A percentile compares a stretch with the other conserved stretches of the same genome.
phyloP scores from a whole-genome alignment of 2,329 filamentous ascomycete genomes.

The Dissoconium aciculare region DNA sequence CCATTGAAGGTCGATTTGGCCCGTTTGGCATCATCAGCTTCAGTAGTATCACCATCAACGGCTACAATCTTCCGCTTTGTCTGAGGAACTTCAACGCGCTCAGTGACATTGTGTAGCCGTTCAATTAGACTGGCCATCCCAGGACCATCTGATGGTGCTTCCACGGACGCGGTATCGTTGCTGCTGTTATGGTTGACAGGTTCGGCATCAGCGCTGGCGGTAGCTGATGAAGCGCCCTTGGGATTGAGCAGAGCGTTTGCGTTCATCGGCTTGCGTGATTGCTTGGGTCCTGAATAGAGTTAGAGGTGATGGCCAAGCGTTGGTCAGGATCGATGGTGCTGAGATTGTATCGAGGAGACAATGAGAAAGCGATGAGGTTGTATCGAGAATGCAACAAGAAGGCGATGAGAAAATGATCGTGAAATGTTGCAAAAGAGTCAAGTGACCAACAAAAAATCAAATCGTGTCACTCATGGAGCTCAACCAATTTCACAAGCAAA shows the following conservation, averaged over 20 bases:
- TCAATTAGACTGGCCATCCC: constrained; percentile 54
- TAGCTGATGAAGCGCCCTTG: constrained; percentile 10
- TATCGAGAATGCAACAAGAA: no score
- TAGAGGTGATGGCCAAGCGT: no score
- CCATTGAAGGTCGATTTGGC: constrained; percentile 33
- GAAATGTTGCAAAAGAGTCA: no score
- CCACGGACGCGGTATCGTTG: constrained; percentile 11
- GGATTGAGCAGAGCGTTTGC: constrained; percentile 14
- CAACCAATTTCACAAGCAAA: no score
- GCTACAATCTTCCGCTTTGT: constrained; percentile 44
- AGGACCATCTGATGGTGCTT: constrained; percentile 10
- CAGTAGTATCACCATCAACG: constrained; percentile 26
- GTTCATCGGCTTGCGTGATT: constrained; percentile 16
- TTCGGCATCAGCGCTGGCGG: no score
- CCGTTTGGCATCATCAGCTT: constrained; percentile 24
- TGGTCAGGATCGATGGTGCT: no score
- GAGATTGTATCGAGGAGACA: no score
- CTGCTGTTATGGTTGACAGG: constrained; percentile 18
- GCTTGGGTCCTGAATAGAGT: constrained; percentile 19
- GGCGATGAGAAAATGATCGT: no score
- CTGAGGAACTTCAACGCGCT: constrained; percentile 43
- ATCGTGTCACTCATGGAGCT: no score
- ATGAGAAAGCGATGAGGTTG: no score
- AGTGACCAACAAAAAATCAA: no score
- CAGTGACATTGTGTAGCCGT: constrained; percentile 57